A percentile compares a stretch with the other conserved stretches of the same genome.
phyloP scores from a whole-genome alignment of 305 asterid species.

The Solanum hybrid region DNA sequence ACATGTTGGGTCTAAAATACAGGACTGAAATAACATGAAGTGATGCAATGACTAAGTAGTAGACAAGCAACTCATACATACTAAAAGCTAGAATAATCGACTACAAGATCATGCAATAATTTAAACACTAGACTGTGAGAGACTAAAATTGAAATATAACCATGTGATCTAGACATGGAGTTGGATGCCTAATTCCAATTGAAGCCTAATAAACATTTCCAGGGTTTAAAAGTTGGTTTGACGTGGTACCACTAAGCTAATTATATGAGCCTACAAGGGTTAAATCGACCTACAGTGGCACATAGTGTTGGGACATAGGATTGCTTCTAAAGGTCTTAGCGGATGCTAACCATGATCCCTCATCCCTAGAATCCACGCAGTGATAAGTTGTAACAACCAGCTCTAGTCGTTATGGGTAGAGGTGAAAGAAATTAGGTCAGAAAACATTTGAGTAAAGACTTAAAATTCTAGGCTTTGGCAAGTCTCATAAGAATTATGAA shows the following conservation, averaged over 20 bases:
- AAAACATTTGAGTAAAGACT: background rate
- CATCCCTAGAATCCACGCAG: background rate
- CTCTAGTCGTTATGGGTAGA: background rate
- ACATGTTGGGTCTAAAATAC: background rate
- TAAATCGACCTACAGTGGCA: background rate
- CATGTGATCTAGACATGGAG: background rate
- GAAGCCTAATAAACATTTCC: background rate
- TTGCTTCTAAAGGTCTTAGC: background rate
- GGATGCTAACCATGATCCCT: background rate
- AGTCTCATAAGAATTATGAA: background rate
- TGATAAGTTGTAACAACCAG: background rate
- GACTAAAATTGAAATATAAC: background rate
- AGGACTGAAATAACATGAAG: background rate
- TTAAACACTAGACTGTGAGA: background rate
- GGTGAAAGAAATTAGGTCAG: background rate
- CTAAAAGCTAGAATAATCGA: background rate
- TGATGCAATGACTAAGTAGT: background rate
- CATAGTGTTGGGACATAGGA: background rate
- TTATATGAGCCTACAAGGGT: background rate
- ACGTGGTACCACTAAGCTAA: background rate
- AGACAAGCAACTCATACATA: background rate
- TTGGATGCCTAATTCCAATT: background rate
- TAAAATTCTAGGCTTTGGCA: background rate
- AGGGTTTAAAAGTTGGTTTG: background rate
- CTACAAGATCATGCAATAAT: background rate